Evolutionary conservation across 176 grass and related monocot genomes (phyloP).

Genomic region (Coix lacrymajobi): DNA sequence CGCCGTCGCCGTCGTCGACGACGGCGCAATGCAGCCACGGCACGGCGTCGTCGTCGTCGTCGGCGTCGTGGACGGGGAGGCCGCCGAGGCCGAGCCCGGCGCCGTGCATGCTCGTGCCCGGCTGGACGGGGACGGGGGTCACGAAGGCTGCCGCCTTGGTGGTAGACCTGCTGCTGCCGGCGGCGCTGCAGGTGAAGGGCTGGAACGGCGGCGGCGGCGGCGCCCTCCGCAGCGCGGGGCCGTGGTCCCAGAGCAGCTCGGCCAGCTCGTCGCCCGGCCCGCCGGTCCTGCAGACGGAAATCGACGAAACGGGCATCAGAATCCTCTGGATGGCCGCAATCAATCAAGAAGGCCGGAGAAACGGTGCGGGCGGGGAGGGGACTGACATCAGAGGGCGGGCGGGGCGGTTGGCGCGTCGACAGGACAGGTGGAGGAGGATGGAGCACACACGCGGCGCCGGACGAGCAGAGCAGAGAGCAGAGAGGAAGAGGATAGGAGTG

Average conservation of each 20-base stretch:
- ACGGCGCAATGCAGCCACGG: conserved; percentile 49
- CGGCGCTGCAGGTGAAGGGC: conserved; percentile 35
- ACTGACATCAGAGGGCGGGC: conserved; percentile 10
- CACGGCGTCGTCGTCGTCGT: not conserved
- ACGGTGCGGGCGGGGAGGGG: not conserved
- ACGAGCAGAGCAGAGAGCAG: not conserved
- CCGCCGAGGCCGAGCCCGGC: not conserved
- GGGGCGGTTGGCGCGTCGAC: not conserved
- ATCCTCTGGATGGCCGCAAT: not conserved
- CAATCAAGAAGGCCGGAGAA: not conserved
- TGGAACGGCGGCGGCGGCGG: conserved; percentile 34
- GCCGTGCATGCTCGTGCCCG: not conserved
- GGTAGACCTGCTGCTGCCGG: not conserved
- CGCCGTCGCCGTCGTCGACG: conserved; percentile 10
- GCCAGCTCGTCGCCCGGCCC: conserved; percentile 27
- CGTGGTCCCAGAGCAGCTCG: conserved; percentile 34
- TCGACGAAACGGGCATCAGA: not conserved
- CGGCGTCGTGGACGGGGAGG: not conserved
- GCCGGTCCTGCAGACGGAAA: not conserved
- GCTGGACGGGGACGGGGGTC: not conserved
- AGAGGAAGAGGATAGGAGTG: not conserved
- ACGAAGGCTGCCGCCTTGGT: no score
- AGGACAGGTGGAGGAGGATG: conserved; percentile 4
- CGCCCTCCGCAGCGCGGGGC: conserved; percentile 6
- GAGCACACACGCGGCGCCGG: not conserved